Evolutionary conservation across 805 yeast genomes (phyloP).

Genomic region (Allodekkera sacchari): DNA sequence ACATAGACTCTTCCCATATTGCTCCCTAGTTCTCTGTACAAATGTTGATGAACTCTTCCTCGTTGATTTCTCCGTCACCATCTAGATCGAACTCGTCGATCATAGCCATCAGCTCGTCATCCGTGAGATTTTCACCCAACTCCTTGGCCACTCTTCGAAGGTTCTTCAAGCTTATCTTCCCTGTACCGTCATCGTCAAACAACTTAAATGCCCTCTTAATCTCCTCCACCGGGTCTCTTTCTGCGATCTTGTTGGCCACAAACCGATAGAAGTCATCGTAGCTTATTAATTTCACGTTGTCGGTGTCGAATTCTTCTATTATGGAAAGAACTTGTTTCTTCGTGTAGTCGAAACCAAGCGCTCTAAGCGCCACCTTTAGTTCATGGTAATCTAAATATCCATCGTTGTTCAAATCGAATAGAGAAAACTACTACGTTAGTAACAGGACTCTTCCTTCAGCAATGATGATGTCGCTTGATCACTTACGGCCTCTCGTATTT

Average conservation of each 20-base stretch:
- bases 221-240: slow-evolving; percentile 90
- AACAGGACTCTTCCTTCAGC: not conserved
- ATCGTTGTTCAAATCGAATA: slow-evolving; percentile 90
- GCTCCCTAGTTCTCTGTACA: slow-evolving; percentile 69
- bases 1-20: no score
- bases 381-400: slow-evolving; percentile 90
- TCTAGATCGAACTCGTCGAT: slow-evolving; percentile 95
- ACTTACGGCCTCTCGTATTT: slow-evolving; percentile 74
- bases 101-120: slow-evolving; percentile 93
- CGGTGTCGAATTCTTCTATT: slow-evolving; percentile 74
- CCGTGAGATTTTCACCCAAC: slow-evolving; percentile 84
- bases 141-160: slow-evolving; percentile 87
- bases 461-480: slow-evolving; percentile 1
- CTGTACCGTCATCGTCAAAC: slow-evolving; percentile 84
- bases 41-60: slow-evolving; percentile 82
- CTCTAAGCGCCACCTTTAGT: slow-evolving; percentile 86
- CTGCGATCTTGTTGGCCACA: slow-evolving; percentile 74
- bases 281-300: slow-evolving; percentile 61
- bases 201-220: slow-evolving; percentile 80
- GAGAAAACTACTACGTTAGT: slow-evolving; percentile 40
- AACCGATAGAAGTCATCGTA: slow-evolving; percentile 77
- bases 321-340: slow-evolving; percentile 69
- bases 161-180: slow-evolving; percentile 74
- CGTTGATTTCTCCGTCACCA: slow-evolving; percentile 91
- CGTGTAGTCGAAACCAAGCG: slow-evolving; percentile 80